Conservation (phyloP, 768 basidiomycete species). For the Mycena kentingensis region DNA sequence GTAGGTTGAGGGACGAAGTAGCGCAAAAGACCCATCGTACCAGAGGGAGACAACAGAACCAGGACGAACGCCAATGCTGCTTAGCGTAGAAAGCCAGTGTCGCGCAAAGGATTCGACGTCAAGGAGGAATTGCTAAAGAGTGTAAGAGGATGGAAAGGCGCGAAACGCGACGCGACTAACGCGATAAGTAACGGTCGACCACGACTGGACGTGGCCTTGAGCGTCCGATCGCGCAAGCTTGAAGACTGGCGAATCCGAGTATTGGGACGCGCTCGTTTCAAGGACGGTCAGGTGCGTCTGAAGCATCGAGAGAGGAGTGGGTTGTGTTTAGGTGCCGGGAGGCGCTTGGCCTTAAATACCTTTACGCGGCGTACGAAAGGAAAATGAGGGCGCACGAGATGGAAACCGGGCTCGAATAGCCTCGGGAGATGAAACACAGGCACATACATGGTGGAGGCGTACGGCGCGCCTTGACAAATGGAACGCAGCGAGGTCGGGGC, state of each 20-base stretch:
- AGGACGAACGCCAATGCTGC: conserved; percentile 40
- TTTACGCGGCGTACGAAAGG: conserved; percentile 19
- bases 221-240: conserved; percentile 48
- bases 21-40: conserved; percentile 36
- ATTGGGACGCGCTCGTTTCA: conserved; percentile 45
- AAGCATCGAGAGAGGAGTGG: conserved; percentile 27
- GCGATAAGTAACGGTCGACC: conserved; percentile 49
- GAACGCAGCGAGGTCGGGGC: conserved; percentile 17
- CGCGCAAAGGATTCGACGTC: conserved; percentile 60
- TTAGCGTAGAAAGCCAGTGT: conserved; percentile 52
- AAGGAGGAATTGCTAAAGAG: conserved; percentile 43
- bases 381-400: no score
- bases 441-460: conserved; percentile 25
- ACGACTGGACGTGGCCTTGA: conserved; percentile 37
- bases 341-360: conserved; percentile 17
- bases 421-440: conserved; percentile 34
- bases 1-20: conserved; percentile 13
- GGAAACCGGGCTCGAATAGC: conserved; percentile 35
- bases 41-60: conserved; percentile 65
- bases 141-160: neutral
- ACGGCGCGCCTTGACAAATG: conserved; percentile 24
- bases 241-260: conserved; percentile 52
- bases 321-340: conserved; percentile 23
- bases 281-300: conserved; percentile 58
- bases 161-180: neutral